Base-by-base conservation (phyloP, 805 yeast genomes). In the Kodamaea fukazawae region DNA sequence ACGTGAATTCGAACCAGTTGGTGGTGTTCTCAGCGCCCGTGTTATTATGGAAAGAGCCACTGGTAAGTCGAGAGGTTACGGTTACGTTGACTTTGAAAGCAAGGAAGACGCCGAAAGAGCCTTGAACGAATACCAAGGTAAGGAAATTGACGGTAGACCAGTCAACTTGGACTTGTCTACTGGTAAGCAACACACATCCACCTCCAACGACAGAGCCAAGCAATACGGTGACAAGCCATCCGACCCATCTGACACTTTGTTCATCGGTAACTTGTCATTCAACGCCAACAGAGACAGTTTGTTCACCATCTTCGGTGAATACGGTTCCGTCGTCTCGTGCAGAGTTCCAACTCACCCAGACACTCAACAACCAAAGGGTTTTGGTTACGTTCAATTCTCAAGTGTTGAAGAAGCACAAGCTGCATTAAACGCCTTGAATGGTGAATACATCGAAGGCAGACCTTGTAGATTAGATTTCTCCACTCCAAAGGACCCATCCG, bases 331-430 rank as follows among this genome's bases (percentile, higher is more conserved):
- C 46, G 70, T 88, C 41, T 86, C 95, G 47, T 90, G 89, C 54
- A 84, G 99, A 75, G 74, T 93, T 53, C 99, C 99, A 67, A 91
- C 98, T 32, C 95, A 93, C 73, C 97, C 96, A 60, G 98, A 91
- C 67, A 90, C 98, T 50, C 95, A 89, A 67, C 96, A 91, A 73
- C 95, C 96, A 67, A 93, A 93, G 80, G 99, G 99, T 54, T 93
- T 93, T 72, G 99, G 98, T 52, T 93, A 93, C 70, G 96, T 91
- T 43, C 98, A 93, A 73, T 91, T 78, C 62, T 73, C 85, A 33
- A 75, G 83, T 43, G 73, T 86, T 49, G 98, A 90, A 32, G 96
- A 87, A 65, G 97, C 99, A 54, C 78, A 83, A 67, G 78, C 81
- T 46, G 98, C 98, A 41, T 70, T 86, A 48, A 88, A 83, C 49